Percentiles rank a stretch among this genome's conserved stretches.
Evolutionary conservation across 495 filamentous ascomycete genomes (phyloP).

Genomic region (Podospora tetraspora): DNA sequence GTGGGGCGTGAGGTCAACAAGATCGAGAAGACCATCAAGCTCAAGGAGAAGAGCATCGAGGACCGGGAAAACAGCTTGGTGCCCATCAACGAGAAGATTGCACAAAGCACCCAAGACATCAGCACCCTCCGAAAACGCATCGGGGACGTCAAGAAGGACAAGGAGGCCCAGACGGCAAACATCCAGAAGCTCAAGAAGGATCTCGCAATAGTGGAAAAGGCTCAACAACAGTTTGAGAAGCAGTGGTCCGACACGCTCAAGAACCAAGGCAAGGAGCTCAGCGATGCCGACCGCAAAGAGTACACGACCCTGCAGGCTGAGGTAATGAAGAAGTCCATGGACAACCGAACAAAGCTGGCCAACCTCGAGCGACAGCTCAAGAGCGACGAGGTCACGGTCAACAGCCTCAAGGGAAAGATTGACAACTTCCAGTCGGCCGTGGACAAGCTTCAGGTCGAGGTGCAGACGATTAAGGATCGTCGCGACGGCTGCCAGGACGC

Average conservation of each 20-base stretch:
- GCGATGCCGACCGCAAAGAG: conserved; percentile 79
- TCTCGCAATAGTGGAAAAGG: conserved; percentile 78
- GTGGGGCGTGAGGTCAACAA: conserved; percentile 74
- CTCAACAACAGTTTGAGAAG: conserved; percentile 80
- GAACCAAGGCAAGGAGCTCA: conserved; percentile 80
- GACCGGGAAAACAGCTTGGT: conserved; percentile 78
- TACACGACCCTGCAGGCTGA: conserved; percentile 82
- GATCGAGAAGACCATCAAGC: conserved; percentile 73
- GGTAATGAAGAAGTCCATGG: conserved; percentile 76
- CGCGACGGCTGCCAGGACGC: conserved; percentile 52
- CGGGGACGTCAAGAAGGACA: conserved; percentile 66
- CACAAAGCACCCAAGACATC: conserved; percentile 67
- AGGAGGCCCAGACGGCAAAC: conserved; percentile 58
- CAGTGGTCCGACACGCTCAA: conserved; percentile 78
- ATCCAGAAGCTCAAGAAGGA: conserved; percentile 73
- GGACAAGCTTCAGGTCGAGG: conserved; percentile 67
- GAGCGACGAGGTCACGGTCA: conserved; percentile 83
- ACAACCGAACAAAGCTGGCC: conserved; percentile 76
- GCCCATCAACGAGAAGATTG: conserved; percentile 87
- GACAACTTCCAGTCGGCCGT: conserved; percentile 68
- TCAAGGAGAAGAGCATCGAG: conserved; percentile 84
- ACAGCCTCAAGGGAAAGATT: conserved; percentile 79
- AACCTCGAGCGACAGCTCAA: conserved; percentile 78
- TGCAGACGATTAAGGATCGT: conserved; percentile 62
- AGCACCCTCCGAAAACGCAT: conserved; percentile 61